A percentile compares a stretch with the other conserved stretches of the same genome.
These are phyloP conservation scores for Sugiyamaella sp. DNA, from an alignment of 1,139 yeast species.

Conservation along the genomic window DNA sequence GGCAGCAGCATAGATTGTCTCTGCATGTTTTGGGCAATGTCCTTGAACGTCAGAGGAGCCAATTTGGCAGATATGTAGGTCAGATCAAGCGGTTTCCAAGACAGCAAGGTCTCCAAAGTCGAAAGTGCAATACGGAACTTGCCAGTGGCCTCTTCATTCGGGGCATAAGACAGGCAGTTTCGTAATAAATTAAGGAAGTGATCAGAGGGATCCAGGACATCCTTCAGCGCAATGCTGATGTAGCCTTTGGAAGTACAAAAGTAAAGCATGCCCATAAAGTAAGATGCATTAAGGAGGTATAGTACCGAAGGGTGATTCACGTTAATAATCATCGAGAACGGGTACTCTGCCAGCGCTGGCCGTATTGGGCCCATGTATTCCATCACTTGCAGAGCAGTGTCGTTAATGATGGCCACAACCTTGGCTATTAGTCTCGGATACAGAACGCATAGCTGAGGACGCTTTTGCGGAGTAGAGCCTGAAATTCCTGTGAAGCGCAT, in stretches of 20 bases:
- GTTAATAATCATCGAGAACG: constrained; percentile 1
- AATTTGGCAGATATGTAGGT: constrained; percentile 4
- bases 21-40: constrained; percentile 12
- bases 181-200: constrained; percentile 5
- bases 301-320: constrained; percentile 9
- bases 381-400: constrained; percentile 11
- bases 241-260: constrained; percentile 1
- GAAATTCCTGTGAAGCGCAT: constrained; percentile 5
- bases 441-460: neutral
- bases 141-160: constrained; percentile 7
- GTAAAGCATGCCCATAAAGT: constrained; percentile 11
- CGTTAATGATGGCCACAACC: neutral
- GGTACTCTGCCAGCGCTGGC: neutral
- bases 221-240: constrained; percentile 2
- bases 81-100: constrained; percentile 10
- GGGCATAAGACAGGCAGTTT: constrained; percentile 8
- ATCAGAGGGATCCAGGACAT: constrained; percentile 12
- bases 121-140: constrained; percentile 11
- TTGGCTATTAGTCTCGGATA: constrained; percentile 3
- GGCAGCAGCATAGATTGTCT: neutral
- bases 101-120: constrained; percentile 4
- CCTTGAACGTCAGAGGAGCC: constrained; percentile 9
- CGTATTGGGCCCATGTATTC: constrained; percentile 10
- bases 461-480: neutral
- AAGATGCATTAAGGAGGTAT: constrained; percentile 7